phyloP scores from a whole-genome alignment of 2,329 filamentous ascomycete genomes.

The Parafenestella ontariensis region DNA sequence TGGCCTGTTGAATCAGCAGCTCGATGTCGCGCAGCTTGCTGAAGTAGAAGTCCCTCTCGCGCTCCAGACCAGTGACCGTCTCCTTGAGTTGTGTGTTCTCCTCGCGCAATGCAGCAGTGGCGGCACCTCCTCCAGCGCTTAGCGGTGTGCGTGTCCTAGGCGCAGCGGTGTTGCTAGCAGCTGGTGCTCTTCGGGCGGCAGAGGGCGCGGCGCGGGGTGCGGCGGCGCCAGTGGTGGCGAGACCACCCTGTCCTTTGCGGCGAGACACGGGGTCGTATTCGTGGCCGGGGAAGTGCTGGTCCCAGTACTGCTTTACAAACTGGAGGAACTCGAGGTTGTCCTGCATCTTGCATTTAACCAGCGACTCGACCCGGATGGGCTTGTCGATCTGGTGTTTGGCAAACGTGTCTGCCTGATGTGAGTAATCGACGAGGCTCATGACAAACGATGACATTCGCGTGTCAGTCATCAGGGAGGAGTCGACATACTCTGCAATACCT shows the following conservation, averaged over 20 bases:
- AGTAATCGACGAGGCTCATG: neutral
- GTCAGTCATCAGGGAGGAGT: neutral
- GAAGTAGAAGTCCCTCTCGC: slow-evolving; percentile 98
- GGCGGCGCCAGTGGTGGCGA: slow-evolving; percentile 54
- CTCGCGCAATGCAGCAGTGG: slow-evolving; percentile 75
- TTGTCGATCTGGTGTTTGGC: slow-evolving; percentile 87
- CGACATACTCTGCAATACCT: slow-evolving; percentile 87
- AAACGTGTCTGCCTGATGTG: slow-evolving; percentile 71
- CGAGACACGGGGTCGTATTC: slow-evolving; percentile 92
- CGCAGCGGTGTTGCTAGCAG: slow-evolving; percentile 49
- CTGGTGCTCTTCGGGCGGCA: slow-evolving; percentile 53
- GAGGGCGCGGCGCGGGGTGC: slow-evolving; percentile 62
- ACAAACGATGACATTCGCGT: neutral
- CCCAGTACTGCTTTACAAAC: slow-evolving; percentile 97
- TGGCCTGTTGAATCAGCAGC: slow-evolving; percentile 87
- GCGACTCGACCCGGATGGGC: slow-evolving; percentile 82
- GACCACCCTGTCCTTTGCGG: slow-evolving; percentile 76
- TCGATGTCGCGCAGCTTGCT: slow-evolving; percentile 98
- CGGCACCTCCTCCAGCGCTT: slow-evolving; percentile 59
- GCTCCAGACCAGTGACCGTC: slow-evolving; percentile 91
- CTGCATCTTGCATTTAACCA: slow-evolving; percentile 99
- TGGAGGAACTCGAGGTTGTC: slow-evolving; percentile 99
- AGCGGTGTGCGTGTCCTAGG: slow-evolving; percentile 52
- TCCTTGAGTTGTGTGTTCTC: slow-evolving; percentile 93
- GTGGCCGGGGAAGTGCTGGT: slow-evolving; percentile 95